Base-by-base conservation (phyloP, 1,284 basidiomycete species). In the Tetrapyrgos nigripes region DNA sequence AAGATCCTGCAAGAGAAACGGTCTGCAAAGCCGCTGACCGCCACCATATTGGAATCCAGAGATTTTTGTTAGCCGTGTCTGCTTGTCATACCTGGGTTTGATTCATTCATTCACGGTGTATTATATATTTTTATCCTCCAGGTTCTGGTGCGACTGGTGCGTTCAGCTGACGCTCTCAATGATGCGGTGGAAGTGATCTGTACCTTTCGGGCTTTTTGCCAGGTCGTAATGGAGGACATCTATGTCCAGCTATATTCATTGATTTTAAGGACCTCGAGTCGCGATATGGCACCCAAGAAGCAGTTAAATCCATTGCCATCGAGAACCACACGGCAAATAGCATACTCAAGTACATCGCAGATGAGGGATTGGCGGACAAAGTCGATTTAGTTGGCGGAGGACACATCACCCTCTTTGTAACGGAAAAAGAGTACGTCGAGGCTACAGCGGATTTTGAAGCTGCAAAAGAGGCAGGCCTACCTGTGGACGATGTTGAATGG, bases 181-280 rank as follows among this genome's bases (percentile, higher is more conserved):
- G 3, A 13, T 44, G 21, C 27, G 13, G 4, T 45, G 11, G 11
- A 13, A 3, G 31, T 8, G 14, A 8, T 3, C 21, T 31, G 14
- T 17, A 47, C 13, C 29, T 46, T 17, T 23, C 23, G 21, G 14
- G 19, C 13, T 52, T 35, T 21, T 37, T 19, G 48, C 28, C 55
- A 91, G 89, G 90, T 52, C 76, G 91, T 11, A 93, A 93, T 63
- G 91, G 91, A 0, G 91, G 92, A 0, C 91, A 94, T 66, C 78
- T 93, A 23, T 87, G 86, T 0, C 81, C 87, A 0, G 72, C 70
- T 37, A 68, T 73, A 1, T 88, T 85, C 68, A 56, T 66, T 1
- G 73, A 74, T 0, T 92, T 91, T 63, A 56, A 65, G 1, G 60
- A 66, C 0, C 76, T 78, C 9, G 62, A 74, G 28, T 55, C 68